Percentiles rank a stretch among this genome's conserved stretches.
Conservation (phyloP, 2,329 filamentous ascomycete species). For the Exserohilum turcica region DNA sequence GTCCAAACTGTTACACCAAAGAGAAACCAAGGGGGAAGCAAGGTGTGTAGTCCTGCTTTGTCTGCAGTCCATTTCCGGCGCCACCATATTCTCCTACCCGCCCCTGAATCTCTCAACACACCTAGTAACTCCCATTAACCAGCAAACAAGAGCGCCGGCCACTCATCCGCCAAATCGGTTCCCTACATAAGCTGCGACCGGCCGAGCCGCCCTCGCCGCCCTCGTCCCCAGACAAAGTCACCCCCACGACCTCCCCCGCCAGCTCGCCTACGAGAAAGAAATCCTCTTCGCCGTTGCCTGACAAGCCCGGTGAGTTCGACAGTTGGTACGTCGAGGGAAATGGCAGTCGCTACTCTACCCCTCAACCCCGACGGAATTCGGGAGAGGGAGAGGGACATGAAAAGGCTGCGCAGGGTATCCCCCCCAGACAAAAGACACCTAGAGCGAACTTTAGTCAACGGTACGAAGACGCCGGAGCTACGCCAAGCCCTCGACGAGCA, state of each 20-base stretch:
- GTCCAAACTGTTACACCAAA: slow-evolving; percentile 47
- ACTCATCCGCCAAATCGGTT: slow-evolving; percentile 38
- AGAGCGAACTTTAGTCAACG: slow-evolving; percentile 15
- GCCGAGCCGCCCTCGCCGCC: slow-evolving; percentile 40
- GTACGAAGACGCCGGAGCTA: slow-evolving; percentile 21
- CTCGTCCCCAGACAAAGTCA: slow-evolving; percentile 30
- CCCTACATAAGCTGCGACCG: slow-evolving; percentile 37
- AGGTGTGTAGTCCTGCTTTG: slow-evolving; percentile 42
- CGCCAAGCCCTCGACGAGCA: slow-evolving; percentile 40
- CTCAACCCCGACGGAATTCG: slow-evolving; percentile 30
- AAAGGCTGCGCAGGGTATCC: slow-evolving; percentile 32
- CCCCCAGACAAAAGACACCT: slow-evolving; percentile 27
- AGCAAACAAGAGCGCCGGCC: slow-evolving; percentile 44
- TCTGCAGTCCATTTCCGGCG: slow-evolving; percentile 15
- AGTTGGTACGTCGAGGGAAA: slow-evolving; percentile 40
- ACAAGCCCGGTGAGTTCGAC: slow-evolving; percentile 45
- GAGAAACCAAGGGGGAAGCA: slow-evolving; percentile 42
- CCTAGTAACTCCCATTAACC: slow-evolving; percentile 47
- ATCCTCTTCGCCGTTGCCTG: slow-evolving; percentile 44
- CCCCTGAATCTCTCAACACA: slow-evolving; percentile 18
- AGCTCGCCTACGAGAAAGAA: slow-evolving; percentile 41
- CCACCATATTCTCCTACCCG: slow-evolving; percentile 13
- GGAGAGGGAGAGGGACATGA: slow-evolving; percentile 30
- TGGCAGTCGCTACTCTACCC: slow-evolving; percentile 33
- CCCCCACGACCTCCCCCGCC: slow-evolving; percentile 33